phyloP scores from a whole-genome alignment of 2,329 filamentous ascomycete genomes.

The Drechslerella coelobrocha region DNA sequence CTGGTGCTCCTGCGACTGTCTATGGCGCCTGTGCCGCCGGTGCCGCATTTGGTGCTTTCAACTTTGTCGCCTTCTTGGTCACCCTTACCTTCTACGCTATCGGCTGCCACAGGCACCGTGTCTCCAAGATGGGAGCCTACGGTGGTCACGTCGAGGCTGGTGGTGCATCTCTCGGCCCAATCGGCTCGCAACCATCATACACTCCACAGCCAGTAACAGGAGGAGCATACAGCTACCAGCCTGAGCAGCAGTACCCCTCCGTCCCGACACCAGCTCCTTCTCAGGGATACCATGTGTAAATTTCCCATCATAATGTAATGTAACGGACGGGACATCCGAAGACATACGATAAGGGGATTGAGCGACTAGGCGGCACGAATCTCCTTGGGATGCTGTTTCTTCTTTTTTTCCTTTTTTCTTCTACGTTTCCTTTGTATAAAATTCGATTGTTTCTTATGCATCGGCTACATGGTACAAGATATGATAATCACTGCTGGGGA shows the following conservation, averaged over 20 bases:
- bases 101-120: constrained; percentile 41
- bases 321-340: constrained; percentile 15
- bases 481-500: too few species aligned
- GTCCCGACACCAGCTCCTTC: constrained; percentile 46
- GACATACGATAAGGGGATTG: constrained; percentile 16
- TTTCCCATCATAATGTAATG: neutral
- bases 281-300: constrained; percentile 37
- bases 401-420: too few species aligned
- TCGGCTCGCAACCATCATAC: constrained; percentile 28
- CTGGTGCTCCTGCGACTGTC: constrained; percentile 6
- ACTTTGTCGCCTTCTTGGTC: constrained; percentile 44
- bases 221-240: constrained; percentile 29
- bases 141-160: constrained; percentile 32
- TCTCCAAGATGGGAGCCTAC: constrained; percentile 20
- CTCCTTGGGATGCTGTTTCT: too few species aligned
- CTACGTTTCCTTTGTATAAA: constrained; percentile 40
- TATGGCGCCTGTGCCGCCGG: constrained; percentile 45
- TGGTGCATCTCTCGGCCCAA: constrained; percentile 35
- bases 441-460: too few species aligned
- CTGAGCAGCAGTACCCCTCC: constrained; percentile 41
- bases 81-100: constrained; percentile 46
- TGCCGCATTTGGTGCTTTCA: constrained; percentile 47
- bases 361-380: constrained; percentile 7
- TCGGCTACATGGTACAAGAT: too few species aligned
- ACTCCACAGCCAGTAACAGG: constrained; percentile 17